Conservation (phyloP, 352 stramenopile genomes). For the Phytophthora tentaculata region DNA sequence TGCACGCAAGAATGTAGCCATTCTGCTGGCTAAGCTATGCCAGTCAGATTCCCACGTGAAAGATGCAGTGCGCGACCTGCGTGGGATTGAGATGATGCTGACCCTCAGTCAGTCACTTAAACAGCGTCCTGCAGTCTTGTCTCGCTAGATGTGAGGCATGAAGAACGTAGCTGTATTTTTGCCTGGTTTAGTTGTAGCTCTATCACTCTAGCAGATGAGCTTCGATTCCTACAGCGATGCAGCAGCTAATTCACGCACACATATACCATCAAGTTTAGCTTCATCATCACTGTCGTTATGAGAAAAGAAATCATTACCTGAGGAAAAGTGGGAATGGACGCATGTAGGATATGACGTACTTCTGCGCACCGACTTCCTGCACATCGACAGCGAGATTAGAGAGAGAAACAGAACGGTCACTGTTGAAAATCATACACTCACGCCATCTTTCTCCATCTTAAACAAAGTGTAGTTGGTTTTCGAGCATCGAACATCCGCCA, state of each 20-base stretch:
- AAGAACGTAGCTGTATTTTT: conserved; percentile 20
- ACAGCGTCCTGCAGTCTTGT: conserved; percentile 11
- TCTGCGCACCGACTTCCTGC: conserved; percentile 69
- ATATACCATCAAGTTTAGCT: conserved; percentile 6
- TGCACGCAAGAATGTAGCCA: conserved; percentile 79
- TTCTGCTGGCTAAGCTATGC: conserved; percentile 77
- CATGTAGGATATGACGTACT: conserved; percentile 83
- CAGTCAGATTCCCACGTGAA: conserved; percentile 57
- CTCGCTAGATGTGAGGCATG: neutral
- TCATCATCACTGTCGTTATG: neutral
- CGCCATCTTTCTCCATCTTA: conserved; percentile 85
- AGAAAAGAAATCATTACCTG: conserved; percentile 46
- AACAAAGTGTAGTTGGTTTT: conserved; percentile 75
- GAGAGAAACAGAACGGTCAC: neutral
- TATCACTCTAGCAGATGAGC: conserved; percentile 62
- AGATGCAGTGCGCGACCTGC: conserved; percentile 55
- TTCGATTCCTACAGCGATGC: conserved; percentile 73
- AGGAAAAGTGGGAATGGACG: conserved; percentile 80
- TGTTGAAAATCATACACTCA: conserved; percentile 21
- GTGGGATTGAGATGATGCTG: conserved; percentile 86
- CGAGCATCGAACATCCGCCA: conserved; percentile 69
- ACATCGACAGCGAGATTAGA: neutral
- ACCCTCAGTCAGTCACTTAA: conserved; percentile 61
- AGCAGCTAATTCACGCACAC: conserved; percentile 50
- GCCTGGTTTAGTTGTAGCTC: neutral